Conservation (phyloP, 129 eudicot genomes). For the Dittrichia graveolens region DNA sequence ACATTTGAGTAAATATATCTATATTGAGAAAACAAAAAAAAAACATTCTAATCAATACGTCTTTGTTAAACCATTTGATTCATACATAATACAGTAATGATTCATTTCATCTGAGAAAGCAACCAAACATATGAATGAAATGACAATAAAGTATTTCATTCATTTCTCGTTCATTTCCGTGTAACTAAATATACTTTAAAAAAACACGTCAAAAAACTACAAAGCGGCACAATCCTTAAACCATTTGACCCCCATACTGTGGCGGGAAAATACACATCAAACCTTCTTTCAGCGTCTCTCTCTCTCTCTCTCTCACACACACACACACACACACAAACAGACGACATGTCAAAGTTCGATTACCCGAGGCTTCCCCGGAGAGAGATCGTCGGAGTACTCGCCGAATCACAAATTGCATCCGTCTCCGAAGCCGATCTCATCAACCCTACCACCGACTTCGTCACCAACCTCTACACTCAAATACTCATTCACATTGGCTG, state of each 20-base stretch:
- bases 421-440: slow-evolving; percentile 58
- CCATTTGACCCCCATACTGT: background rate
- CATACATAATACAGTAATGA: no score
- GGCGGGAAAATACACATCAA: background rate
- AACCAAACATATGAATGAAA: no score
- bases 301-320: slow-evolving; percentile 5
- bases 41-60: no score
- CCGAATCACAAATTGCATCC: slow-evolving; percentile 48
- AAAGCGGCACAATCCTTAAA: no score
- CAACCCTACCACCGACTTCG: slow-evolving; percentile 64
- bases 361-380: slow-evolving; percentile 55
- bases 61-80: no score
- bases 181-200: no score
- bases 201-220: no score
- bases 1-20: no score
- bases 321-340: background rate
- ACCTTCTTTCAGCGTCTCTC: background rate
- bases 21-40: no score
- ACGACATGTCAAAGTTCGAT: slow-evolving; percentile 59
- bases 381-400: slow-evolving; percentile 49
- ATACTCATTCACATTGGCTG: slow-evolving; percentile 52
- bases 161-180: no score
- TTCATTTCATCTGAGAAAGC: no score
- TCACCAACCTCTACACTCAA: slow-evolving; percentile 49
- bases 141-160: no score